Conservation (phyloP, 345 rosid genomes). For the Aegle marmelos region DNA sequence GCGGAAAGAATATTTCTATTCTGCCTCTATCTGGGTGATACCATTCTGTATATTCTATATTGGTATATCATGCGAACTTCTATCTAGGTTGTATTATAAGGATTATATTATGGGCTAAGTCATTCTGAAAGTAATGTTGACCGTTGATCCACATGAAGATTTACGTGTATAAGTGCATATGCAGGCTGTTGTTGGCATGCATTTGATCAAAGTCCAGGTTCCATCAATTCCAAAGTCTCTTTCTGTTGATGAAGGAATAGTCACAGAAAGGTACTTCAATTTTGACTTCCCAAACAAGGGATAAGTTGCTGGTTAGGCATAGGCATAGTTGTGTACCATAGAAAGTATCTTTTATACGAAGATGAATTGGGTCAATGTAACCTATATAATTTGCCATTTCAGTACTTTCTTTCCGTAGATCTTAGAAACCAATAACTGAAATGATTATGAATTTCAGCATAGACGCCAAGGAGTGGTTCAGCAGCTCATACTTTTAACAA, state of each 20-base stretch:
- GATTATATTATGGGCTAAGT: neutral
- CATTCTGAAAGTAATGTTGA: neutral
- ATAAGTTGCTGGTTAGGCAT: neutral
- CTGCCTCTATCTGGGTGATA: neutral
- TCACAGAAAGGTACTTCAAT: conserved; percentile 1
- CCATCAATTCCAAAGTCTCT: conserved; percentile 7
- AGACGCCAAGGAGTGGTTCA: neutral
- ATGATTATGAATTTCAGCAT: neutral
- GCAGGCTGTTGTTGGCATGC: neutral
- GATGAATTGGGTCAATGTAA: neutral
- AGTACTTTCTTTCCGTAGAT: neutral
- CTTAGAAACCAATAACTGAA: neutral
- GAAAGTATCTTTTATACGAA: neutral
- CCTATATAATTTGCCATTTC: neutral
- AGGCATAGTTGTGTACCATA: neutral
- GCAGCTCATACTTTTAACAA: neutral
- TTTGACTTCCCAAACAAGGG: conserved; percentile 1
- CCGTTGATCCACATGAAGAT: neutral
- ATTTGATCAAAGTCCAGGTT: neutral
- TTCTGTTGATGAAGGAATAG: neutral
- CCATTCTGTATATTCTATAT: neutral
- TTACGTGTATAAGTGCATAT: neutral
- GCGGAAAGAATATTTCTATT: neutral
- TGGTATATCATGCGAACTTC: neutral
- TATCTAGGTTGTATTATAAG: neutral